Evolutionary conservation across 1,284 basidiomycete genomes (phyloP), one percentile per base, ranked within the genome.

Genomic region (Pterulicium gracile): DNA sequence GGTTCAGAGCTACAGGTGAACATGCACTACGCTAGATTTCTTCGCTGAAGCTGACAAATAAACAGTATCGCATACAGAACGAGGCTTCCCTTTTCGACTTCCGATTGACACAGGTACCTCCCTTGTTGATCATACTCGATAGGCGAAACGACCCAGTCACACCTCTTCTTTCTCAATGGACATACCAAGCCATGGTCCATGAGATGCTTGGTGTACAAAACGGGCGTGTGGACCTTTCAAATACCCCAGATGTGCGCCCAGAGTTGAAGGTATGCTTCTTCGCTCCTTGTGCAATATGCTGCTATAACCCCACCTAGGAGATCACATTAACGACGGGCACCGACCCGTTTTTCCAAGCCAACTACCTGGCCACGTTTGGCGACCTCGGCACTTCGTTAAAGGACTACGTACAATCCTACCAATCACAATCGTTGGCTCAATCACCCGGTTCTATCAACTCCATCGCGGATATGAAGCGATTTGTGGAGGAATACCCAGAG

Each of bases 181-280:
- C 96, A 12, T 98, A 98, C 65, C 95, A 98, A 63, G 96, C 96
- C 1, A 98, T 98, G 95, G 95, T 98, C 0, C 96, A 99, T 58
- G 96, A 98, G 61, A 70, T 97, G 10, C 67, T 98, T 7, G 89
- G 90, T 0, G 96, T 98, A 49, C 83, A 88, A 54, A 98, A 98
- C 60, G 95, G 94, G 14, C 77, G 96, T 42, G 93, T 98, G 3
- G 83, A 88, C 58, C 67, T 95, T 35, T 79, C 76, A 47, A 70
- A 81, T 49, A 88, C 93, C n/a, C 88, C 89, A 14, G 93, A 91
- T 54, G 85, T 95, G 47, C 69, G 77, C 43, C 79, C 88, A 18
- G 95, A 98, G 59, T 70, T 98, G 92, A 88, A 57, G 53, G 78
- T 68, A 15, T 44, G 43, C 23, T 46, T 35, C 42, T 32, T 32